Base-by-base conservation (phyloP, 345 rosid genomes). In the Mangifera indica region DNA sequence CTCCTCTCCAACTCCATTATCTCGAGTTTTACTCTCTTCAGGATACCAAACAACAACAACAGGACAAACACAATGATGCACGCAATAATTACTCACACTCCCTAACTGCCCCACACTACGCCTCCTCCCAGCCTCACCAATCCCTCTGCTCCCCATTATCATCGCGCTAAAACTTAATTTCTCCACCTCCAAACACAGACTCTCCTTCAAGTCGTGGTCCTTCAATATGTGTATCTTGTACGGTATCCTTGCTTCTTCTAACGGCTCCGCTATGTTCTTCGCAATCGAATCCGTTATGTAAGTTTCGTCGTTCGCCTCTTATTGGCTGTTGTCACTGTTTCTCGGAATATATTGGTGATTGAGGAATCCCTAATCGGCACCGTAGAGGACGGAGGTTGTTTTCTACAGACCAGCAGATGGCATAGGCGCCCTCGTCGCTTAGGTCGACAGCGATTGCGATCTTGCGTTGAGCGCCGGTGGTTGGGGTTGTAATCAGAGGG, bases 121-220 rank as follows among this genome's bases (percentile, higher is more conserved):
- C 69, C 68, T 82, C 70, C 81, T 87, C 25, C 77, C 69, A 2
- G 91, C 97, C 1, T 97, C 98, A 2, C 69, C 69, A 64, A 86
- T 89, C 0, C 98, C 98, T 69, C 92, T 76, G 78, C 98, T 90
- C 32, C 98, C 98, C 91, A 91, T 90, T 53, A 94, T 82, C 73
- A 92, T 87, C 15, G 97, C 88, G 60, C 92, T 81, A 17, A 94
- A 77, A 51, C 90, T 87, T 44, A 91, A 76, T 78, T 97, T 82
- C 84, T 93, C 97, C 72, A 90, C 91, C 84, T 91, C 98, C 79
- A 91, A 77, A 60, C 97, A 93, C 45, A 93, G 72, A 73, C 98
- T 78, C 78, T 93, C 97, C 82, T 91, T 91, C 96, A 93, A 81
- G 71, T 91, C 98, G 46, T 81, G 90, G 69, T 93, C 98, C 83